Conservation (phyloP, 139 green algal genomes). For the Diplosphaera chodatii region DNA sequence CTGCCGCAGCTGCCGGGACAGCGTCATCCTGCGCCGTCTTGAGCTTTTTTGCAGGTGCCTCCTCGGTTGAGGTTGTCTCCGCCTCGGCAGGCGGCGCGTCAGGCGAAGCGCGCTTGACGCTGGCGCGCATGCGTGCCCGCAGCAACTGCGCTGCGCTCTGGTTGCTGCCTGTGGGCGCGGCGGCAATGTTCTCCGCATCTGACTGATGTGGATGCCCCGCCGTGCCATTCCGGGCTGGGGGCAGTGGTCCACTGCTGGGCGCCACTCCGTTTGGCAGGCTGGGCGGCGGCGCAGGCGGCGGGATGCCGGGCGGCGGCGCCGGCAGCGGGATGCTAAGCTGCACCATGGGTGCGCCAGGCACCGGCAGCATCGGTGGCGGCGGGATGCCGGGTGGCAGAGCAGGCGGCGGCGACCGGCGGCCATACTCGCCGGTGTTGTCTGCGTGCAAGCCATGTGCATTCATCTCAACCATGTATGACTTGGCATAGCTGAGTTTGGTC, state of each 20-base stretch:
- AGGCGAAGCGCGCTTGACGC: background rate
- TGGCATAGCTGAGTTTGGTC: no score
- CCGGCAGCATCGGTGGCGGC: background rate
- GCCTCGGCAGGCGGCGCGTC: slow-evolving; percentile 9
- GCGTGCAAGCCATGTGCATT: no score
- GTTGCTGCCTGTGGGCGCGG: slow-evolving; percentile 50
- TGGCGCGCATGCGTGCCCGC: slow-evolving; percentile 32
- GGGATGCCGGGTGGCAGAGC: background rate
- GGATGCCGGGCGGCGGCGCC: background rate
- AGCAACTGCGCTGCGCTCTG: slow-evolving; percentile 60
- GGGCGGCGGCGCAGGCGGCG: background rate
- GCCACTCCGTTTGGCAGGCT: background rate
- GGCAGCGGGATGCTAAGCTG: no score
- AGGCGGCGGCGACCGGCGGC: background rate
- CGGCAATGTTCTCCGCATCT: no score
- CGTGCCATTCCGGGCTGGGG: no score
- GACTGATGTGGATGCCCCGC: no score
- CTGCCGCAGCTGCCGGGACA: background rate
- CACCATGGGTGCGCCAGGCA: no score
- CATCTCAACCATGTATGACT: no score
- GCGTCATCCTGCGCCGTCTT: background rate
- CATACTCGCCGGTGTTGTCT: background rate
- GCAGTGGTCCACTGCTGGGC: no score
- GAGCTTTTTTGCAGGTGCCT: background rate
- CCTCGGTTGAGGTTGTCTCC: background rate